phyloP scores from a whole-genome alignment of 768 basidiomycete species.

The Pisolithus tinctorius region DNA sequence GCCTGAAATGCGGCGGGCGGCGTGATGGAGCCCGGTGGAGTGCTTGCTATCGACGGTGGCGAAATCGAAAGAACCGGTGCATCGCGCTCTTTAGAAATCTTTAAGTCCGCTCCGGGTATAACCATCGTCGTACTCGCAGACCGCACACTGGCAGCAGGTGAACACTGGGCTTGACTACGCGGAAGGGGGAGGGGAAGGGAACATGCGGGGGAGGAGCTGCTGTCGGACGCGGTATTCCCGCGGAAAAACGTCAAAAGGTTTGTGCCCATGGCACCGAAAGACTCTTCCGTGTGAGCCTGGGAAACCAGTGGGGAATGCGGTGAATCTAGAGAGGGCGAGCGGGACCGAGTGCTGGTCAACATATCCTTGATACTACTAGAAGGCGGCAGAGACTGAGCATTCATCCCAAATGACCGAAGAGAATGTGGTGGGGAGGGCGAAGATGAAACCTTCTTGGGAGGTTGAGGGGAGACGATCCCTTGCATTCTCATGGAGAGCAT shows the following conservation, averaged over 20 bases:
- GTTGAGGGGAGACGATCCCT: conserved; percentile 36
- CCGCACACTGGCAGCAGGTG: conserved; percentile 21
- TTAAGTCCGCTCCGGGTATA: conserved; percentile 26
- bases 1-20: conserved; percentile 18
- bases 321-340: conserved; percentile 35
- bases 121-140: conserved; percentile 16
- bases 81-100: conserved; percentile 35
- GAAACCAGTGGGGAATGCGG: conserved; percentile 30
- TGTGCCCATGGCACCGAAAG: conserved; percentile 49
- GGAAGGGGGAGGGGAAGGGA: conserved; percentile 27
- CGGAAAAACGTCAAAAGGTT: conserved; percentile 49
- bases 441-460: conserved; percentile 9
- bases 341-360: conserved; percentile 16
- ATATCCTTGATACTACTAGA: conserved; percentile 15
- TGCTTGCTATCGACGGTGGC: conserved; percentile 12
- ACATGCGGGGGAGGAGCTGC: conserved; percentile 17
- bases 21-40: conserved; percentile 25
- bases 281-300: conserved; percentile 41
- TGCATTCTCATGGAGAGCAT: conserved; percentile 76
- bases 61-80: conserved; percentile 11
- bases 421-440: conserved; percentile 24
- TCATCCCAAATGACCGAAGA: conserved; percentile 20
- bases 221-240: conserved; percentile 30
- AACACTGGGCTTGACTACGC: conserved; percentile 9
- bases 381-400: conserved; percentile 12